These are phyloP conservation scores for Petunia hybrid DNA, from an alignment of 305 asterid genomes.

Conservation along the genomic window DNA sequence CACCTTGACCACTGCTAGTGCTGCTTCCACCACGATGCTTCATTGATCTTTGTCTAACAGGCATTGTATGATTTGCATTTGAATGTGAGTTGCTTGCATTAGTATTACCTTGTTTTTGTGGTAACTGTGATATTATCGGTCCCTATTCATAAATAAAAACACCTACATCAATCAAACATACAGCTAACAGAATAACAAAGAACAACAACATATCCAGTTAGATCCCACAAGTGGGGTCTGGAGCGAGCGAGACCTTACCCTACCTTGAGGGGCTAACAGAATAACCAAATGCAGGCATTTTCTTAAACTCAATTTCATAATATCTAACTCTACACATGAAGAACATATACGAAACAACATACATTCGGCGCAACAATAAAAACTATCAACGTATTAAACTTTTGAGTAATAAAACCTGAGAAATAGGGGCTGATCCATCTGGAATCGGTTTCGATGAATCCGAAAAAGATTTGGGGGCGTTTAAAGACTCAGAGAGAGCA, in stretches of 20 bases:
- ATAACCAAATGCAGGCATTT: too few relatives aligned
- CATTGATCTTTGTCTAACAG: conserved; percentile 59
- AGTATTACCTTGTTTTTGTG: conserved; percentile 59
- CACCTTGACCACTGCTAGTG: conserved; percentile 36
- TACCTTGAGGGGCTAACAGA: too few relatives aligned
- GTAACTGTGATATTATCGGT: conserved; percentile 68
- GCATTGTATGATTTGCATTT: conserved; percentile 52
- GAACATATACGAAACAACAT: too few relatives aligned
- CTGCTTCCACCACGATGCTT: conserved; percentile 63
- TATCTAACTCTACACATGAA: background rate
- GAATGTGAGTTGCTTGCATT: conserved; percentile 55
- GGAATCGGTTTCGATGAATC: conserved; percentile 51
- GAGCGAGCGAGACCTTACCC: too few relatives aligned
- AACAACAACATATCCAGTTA: background rate
- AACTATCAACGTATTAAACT: too few relatives aligned
- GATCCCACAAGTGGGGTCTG: too few relatives aligned
- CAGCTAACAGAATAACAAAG: background rate
- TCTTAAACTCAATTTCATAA: too few relatives aligned
- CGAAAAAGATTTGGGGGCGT: conserved; percentile 52
- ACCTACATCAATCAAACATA: background rate
- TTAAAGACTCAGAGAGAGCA: conserved; percentile 73
- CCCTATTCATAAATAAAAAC: conserved; percentile 49
- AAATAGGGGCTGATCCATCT: conserved; percentile 66
- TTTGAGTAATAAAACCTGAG: conserved; percentile 59
- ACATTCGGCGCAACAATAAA: too few relatives aligned